phyloP scores from a whole-genome alignment of 257 asterid species.

The Gentiana dahurica region DNA sequence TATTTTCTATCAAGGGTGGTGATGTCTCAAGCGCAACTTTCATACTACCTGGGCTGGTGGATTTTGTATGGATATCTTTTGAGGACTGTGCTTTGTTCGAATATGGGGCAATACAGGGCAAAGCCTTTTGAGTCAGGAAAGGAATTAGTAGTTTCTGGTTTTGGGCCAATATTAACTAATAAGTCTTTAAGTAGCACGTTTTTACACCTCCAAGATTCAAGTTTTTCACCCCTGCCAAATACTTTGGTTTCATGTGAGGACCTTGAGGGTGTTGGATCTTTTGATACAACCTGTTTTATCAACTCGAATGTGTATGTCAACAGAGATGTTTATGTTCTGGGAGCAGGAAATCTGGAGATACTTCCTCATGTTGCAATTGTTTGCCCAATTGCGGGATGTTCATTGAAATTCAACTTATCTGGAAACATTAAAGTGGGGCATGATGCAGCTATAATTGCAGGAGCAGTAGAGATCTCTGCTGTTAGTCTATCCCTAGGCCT shows the following conservation, averaged over 20 bases:
- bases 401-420: constrained; percentile 64
- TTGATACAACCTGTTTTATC: constrained; percentile 64
- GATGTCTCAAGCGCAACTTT: constrained; percentile 48
- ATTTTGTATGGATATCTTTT: constrained; percentile 45
- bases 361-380: constrained; percentile 53
- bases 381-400: constrained; percentile 75
- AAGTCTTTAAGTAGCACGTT: constrained; percentile 15
- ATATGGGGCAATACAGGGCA: constrained; percentile 23
- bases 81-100: constrained; percentile 24
- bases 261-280: constrained; percentile 85
- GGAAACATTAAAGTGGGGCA: constrained; percentile 72
- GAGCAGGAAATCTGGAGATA: constrained; percentile 83
- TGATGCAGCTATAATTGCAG: constrained; percentile 63
- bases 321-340: constrained; percentile 48
- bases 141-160: constrained; percentile 18
- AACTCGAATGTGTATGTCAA: constrained; percentile 36
- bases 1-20: constrained; percentile 24
- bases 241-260: constrained; percentile 63
- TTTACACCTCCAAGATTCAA: constrained; percentile 14
- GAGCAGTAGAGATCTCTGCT: constrained; percentile 53
- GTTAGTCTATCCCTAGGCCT: constrained; percentile 51
- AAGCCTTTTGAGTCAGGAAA: constrained; percentile 19
- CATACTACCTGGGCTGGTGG: constrained; percentile 45
- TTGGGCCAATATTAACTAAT: constrained; percentile 19
- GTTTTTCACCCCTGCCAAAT: constrained; percentile 13